Conservation (phyloP, 306 rosid genomes). For the Ormosia semicastrata region DNA sequence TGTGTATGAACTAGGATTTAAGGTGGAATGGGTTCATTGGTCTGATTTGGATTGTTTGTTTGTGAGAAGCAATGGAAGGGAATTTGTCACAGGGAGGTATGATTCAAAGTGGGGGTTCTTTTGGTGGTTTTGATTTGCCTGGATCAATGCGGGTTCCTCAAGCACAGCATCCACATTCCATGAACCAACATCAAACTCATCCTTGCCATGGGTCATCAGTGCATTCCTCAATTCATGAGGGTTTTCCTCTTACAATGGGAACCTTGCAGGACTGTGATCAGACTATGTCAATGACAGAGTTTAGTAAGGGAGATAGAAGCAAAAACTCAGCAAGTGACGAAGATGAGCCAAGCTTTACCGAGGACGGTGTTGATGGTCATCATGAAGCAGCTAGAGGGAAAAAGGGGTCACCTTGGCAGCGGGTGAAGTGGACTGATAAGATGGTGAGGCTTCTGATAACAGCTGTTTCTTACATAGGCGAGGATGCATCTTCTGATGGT, state of each 20-base stretch:
- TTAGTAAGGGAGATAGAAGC: constrained; percentile 63
- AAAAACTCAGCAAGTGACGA: constrained; percentile 77
- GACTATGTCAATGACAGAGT: constrained; percentile 52
- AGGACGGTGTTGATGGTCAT: constrained; percentile 65
- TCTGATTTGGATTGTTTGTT: constrained; percentile 39
- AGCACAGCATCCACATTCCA: constrained; percentile 44
- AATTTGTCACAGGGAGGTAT: constrained; percentile 73
- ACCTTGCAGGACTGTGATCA: constrained; percentile 57
- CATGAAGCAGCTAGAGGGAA: constrained; percentile 56
- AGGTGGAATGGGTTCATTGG: constrained; percentile 23
- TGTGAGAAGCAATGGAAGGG: constrained; percentile 70
- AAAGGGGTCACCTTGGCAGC: constrained; percentile 78
- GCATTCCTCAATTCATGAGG: constrained; percentile 56
- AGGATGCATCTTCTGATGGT: constrained; percentile 55
- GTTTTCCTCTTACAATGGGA: constrained; percentile 68
- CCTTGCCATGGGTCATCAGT: constrained; percentile 56
- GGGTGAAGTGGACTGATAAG: constrained; percentile 90
- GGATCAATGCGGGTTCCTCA: constrained; percentile 57
- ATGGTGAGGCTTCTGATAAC: constrained; percentile 93
- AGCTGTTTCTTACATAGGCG: constrained; percentile 80
- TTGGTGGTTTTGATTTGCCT: constrained; percentile 72
- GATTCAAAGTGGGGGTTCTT: constrained; percentile 60
- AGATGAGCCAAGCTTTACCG: constrained; percentile 67
- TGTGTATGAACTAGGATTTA: constrained; percentile 22
- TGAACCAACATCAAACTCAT: constrained; percentile 54